Base-by-base conservation (phyloP, 2,329 filamentous ascomycete species). In the Pseudocercospora crystallina region DNA sequence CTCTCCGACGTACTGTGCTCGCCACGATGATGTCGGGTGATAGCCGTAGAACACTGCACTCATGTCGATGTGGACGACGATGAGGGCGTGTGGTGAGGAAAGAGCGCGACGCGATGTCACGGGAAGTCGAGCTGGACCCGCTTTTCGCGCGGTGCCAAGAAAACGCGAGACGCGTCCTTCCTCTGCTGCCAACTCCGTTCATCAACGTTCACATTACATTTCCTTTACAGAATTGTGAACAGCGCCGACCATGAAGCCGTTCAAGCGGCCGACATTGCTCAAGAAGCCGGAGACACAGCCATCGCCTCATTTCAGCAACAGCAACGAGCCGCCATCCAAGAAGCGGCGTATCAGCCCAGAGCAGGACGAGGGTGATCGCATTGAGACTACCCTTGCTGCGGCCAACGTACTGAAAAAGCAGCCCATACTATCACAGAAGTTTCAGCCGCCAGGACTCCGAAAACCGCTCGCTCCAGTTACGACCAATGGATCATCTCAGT, bases 331-430 rank as follows among this genome's bases (percentile, higher is more conserved):
- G 41, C 69, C 71, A n/a, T 53, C 60, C 10, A 76, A 76, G 62
- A 74, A 70, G 58, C 67, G 71, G 38, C 68, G 72, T 41, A 67
- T 71, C 31, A 72, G 68, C 36, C 58, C 63, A 11, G 63, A 71
- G 35, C 47, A 60, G 38, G 63, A 61, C 34, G 56, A 54, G 30
- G 53, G 58, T 10, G 60, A 63, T 48, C 59, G 52, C 35, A 39
- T 56, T 12, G 49, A 61, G 36, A 51, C 61, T 2, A 50, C 63
- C 7, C 45, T 59, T 32, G 58, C 57, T 30, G 58, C 65, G 10
- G 60, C 57, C 8, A 65, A 63, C 8, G 59, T 68, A 34, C 62
- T 71, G 43, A 68, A 69, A 20, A 64, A 66, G 36, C 56, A 54
- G 13, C 29, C 48, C 15, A 14, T 40, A n/a, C 41, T 36, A 55